Base-by-base conservation (phyloP, 106 monocot genomes). In the Triglochin maritima region DNA sequence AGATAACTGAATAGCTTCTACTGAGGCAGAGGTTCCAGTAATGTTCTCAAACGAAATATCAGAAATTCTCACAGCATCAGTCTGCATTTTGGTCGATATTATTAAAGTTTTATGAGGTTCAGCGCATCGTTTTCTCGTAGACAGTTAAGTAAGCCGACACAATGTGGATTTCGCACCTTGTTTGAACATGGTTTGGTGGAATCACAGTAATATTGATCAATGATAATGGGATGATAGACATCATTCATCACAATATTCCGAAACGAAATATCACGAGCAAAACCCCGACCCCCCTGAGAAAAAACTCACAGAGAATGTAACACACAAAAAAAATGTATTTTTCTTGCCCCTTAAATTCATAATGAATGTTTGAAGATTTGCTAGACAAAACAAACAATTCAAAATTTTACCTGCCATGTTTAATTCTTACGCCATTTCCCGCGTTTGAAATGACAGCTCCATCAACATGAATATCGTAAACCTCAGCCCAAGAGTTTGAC, bases 201-300 rank as follows among this genome's bases (percentile, higher is more conserved):
- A 53, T 91, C 90, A 42, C 90, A 86, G 73, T 91, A 91, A 64
- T 84, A 91, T 73, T 91, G 90, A 65, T 91, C 84, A 9, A 91
- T 83, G 49, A 91, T 78, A 51, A 91, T 91, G 9, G 90, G 90
- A 59, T 91, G 77, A 4, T 86, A 87, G 50, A 91, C 90, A 52
- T 87, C 84, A 47, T 49, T 67, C 90, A 91, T 91, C 6, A 68
- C 8, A 59, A 87, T 67, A 62, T 82, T 78, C 11, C 48, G 65
- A 69, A 87, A 91, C 56, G 63, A 6, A 72, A 90, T 80, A 12
- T 73, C 69, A 15, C 67, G 69, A 46, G 77, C 90, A 69, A 63
- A 80, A 50, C 90, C 86, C 17, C 47, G 41, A 17, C 86, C 86
- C 12, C 86, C 86, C 86, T 91, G 71, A 14, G 9, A 58, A 0